These are phyloP conservation scores for Penicillium simplicissimum DNA, from an alignment of 495 filamentous ascomycete genomes.

Conservation along the genomic window DNA sequence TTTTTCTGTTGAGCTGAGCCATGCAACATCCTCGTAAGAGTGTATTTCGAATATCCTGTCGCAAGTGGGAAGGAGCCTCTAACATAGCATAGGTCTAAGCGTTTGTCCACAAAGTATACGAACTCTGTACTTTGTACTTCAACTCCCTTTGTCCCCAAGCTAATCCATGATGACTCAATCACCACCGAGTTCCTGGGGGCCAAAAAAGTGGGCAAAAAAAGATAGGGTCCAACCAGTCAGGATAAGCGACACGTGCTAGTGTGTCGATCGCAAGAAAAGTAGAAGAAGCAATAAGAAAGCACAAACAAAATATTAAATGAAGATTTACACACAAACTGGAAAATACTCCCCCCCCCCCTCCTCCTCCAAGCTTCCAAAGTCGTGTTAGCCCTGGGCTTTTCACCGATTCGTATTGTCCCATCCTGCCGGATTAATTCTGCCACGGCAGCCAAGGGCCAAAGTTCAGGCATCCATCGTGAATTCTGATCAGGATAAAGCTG, in stretches of 20 bases:
- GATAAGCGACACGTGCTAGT: conserved; percentile 29
- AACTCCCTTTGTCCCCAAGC: background rate
- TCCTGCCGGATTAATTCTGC: conserved; percentile 10
- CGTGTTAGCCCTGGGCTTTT: background rate
- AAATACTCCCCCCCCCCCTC: background rate
- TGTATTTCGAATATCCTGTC: background rate
- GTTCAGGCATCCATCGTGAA: background rate
- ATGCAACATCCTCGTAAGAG: background rate
- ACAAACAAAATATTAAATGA: conserved; percentile 8
- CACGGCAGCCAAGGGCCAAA: background rate
- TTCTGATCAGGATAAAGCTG: conserved; percentile 15
- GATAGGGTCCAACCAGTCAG: conserved; percentile 10
- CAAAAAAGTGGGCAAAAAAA: background rate
- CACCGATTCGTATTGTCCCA: conserved; percentile 21
- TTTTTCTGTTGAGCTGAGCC: background rate
- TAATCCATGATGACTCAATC: conserved; percentile 16
- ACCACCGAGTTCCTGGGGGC: conserved; percentile 2
- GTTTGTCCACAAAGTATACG: background rate
- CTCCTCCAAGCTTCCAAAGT: too few relatives aligned
- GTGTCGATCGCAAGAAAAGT: conserved; percentile 31
- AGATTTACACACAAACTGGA: background rate
- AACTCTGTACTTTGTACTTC: background rate
- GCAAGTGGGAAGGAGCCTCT: background rate
- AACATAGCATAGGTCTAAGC: conserved; percentile 6
- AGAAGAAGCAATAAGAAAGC: conserved; percentile 13